Evolutionary conservation across 306 rosid species (phyloP).

Genomic region (Carpinus fangiana): DNA sequence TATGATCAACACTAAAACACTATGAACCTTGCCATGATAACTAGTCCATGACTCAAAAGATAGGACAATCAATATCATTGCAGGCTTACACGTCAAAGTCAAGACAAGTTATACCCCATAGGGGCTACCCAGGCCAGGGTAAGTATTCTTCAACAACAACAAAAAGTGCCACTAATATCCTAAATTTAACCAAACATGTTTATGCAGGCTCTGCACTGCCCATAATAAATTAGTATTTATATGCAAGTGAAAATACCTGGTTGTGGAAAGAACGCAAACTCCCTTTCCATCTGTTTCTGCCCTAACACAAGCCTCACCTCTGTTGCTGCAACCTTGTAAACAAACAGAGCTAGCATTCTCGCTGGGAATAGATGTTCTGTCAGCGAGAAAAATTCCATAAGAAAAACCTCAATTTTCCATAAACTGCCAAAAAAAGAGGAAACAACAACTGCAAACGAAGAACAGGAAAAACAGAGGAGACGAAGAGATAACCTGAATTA

Average conservation of each 20-base stretch:
- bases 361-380: constrained; percentile 62
- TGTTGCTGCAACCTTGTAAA: constrained; percentile 62
- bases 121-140: not conserved
- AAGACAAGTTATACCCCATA: not conserved
- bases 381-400: constrained; percentile 84
- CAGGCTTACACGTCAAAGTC: not conserved
- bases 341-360: constrained; percentile 54
- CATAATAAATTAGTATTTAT: not conserved
- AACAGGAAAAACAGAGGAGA: too few relatives aligned
- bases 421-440: too few relatives aligned
- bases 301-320: constrained; percentile 70
- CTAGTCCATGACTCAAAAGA: too few relatives aligned
- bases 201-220: not conserved
- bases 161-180: not conserved
- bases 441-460: too few relatives aligned
- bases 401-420: constrained; percentile 27
- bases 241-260: constrained; percentile 64
- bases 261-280: constrained; percentile 73
- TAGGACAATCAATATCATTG: too few relatives aligned
- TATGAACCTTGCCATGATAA: too few relatives aligned
- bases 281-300: constrained; percentile 81
- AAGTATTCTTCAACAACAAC: not conserved
- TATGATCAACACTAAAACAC: too few relatives aligned
- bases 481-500: too few relatives aligned
- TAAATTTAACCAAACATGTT: constrained; percentile 5